Evolutionary conservation across 495 filamentous ascomycete species (phyloP), one percentile per base, ranked within the genome.

Genomic region (Penicillium macrosclerotiorum): DNA sequence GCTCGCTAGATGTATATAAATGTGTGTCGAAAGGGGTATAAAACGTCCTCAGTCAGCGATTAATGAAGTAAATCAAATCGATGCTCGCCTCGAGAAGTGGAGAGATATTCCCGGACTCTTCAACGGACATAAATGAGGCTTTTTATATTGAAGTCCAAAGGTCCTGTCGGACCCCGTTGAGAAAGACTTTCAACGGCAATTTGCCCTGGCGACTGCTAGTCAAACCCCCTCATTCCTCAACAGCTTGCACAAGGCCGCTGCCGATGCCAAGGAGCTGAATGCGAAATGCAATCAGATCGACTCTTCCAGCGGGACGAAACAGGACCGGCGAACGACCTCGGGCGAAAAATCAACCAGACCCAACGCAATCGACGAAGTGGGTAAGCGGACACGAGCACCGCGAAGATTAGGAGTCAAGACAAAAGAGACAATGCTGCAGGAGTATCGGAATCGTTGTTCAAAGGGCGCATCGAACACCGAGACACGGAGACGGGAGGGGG

Each of bases 221-320:
- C n/a, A n/a, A n/a, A n/a, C n/a, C n/a, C n/a, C n/a, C n/a, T n/a
- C n/a, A n/a, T n/a, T n/a, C n/a, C 22, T 14, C 24, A 16, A 5
- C 14, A 29, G 22, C 27, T 43, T 43, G 39, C 20, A 41, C 45
- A 36, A 24, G 18, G 34, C 46, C 40, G 40, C 33, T 47, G 22
- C 18, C 24, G 19, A 24, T 27, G 20, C 34, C 37, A 36, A 39
- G 19, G 25, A 22, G 25, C 25, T 39, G 37, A 12, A 3, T 25
- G n/a, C 19, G n/a, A n/a, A n/a, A 55, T 52, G 43, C 58, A 62
- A 62, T 59, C 49, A 53, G 35, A 47, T 33, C 3, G 20, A 13
- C 16, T 25, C 20, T 32, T 6, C n/a, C 30, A 22, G 37, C 58
- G 55, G 58, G 44, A 55, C 19, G 46, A 41, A 23, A 41, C 58